Base-by-base conservation (phyloP, 2,329 filamentous ascomycete genomes). In the Fusarium nisikadoi region DNA sequence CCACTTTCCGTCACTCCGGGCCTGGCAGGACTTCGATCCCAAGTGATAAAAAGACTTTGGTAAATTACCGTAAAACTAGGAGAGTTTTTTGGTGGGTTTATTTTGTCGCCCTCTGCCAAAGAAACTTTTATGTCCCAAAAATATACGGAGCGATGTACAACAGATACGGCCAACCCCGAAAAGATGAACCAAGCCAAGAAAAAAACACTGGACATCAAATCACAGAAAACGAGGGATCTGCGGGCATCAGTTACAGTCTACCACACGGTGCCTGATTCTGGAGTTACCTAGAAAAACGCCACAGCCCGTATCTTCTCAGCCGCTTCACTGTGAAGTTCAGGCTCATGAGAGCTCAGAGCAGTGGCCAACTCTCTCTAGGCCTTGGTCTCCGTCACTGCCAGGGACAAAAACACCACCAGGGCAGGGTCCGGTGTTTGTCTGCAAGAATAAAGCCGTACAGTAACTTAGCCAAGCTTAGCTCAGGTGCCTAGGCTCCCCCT, bases 361-460 rank as follows among this genome's bases (percentile, higher is more conserved):
- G 23, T 19, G 12, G 27, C 19, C 38, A 33, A 25, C 23, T 45
- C 29, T 56, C 52, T 25, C 1, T 17, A 27, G 13, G 23, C 29
- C 39, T 47, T 56, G 39, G 31, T 17, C 25, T 23, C 54, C 49
- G 35, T 52, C 50, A 61, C 60, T 53, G 58, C 65, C 49, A 70
- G 60, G 64, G 50, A 63, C 65, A 38, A 52, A 43, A 31, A 25
- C 23, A 25, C 23, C 27, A 45, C 14, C 7, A 70, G 66, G 59
- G 57, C 55, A 68, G 64, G 70, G 60, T 39, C 74, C 70, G 63
- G 72, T 60, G 50, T 66, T 70, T 73, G 74, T 59, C 71, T 70
- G 62, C 67, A 57, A 76, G 60, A 72, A 72, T 71, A 73, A 68
- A 73, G 70, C 70, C 66, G 62, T 58, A 27, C 57, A 46, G 65